Base-by-base conservation (phyloP, 139 green algal species). In the Chloropicon primus region DNA sequence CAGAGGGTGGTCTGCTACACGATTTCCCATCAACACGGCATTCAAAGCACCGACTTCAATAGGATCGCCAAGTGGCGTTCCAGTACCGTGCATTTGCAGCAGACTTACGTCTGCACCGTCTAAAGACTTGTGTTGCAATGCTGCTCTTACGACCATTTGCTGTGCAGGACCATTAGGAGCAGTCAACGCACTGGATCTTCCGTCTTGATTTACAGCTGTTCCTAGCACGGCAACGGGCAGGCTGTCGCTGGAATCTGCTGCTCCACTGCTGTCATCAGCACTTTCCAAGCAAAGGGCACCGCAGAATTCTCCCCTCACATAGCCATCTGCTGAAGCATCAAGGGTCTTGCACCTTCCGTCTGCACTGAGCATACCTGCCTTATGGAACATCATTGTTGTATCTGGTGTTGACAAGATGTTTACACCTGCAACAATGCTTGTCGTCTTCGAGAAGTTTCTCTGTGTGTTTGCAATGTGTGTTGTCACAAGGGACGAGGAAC, bases 61-160 rank as follows among this genome's bases (percentile, higher is more conserved):
- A n/a, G 92, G 91, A 78, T 96, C 92, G 3, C 91, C 91, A 74
- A 95, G 85, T 3, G 85, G 76, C 2, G 91, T 96, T 72, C 90
- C 92, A 21, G 87, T 89, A 76, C 79, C 81, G 77, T 87, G 82
- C 2, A 88, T 76, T 21, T 84, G 73, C 25, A 91, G 54, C 1
- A 62, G 41, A 17, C 41, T 62, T 5, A 62, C 41, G 17, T 62
- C 41, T n/a, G 10, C 41, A 62, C 41, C 41, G 17, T 17, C 10
- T 17, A 62, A 17, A 62, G 41, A 5, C 17, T 62, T 62, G 41
- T 62, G 41, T 62, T 62, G 41, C 41, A 62, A 62, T 62, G 41
- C 41, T n/a, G 41, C 5, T 17, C 41, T 62, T n/a, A 62, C 41
- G 10, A 62, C 41, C 41, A 62, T 62, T 17, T 62, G 41, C 41